Conservation (phyloP, 768 basidiomycete species). For the Psilocybe azurescens region DNA sequence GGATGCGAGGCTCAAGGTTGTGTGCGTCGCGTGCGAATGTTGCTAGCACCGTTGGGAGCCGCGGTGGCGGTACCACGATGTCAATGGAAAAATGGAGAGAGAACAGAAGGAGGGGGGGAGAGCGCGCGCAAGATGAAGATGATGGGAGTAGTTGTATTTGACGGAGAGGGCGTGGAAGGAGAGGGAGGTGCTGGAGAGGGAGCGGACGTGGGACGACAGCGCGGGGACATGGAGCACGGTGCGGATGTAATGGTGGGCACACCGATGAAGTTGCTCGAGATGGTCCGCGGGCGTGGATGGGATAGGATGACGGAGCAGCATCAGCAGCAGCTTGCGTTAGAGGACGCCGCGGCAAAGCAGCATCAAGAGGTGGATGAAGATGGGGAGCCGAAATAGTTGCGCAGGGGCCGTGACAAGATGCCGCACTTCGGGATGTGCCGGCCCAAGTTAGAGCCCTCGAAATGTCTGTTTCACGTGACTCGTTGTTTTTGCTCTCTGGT, state of each 20-base stretch:
- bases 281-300: constrained; percentile 58
- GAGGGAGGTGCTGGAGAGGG: constrained; percentile 9
- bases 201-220: constrained; percentile 4
- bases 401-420: constrained; percentile 41
- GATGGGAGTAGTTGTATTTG: constrained; percentile 6
- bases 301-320: constrained; percentile 27
- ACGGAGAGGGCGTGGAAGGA: not conserved
- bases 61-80: not conserved
- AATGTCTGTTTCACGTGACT: constrained; percentile 40
- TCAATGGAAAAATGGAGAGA: constrained; percentile 51
- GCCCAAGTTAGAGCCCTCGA: constrained; percentile 59
- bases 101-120: constrained; percentile 5
- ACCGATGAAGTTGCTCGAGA: constrained; percentile 65
- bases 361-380: constrained; percentile 24
- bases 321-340: constrained; percentile 18
- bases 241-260: constrained; percentile 69
- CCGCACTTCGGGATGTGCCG: constrained; percentile 46
- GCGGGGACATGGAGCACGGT: constrained; percentile 23
- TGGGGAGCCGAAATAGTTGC: constrained; percentile 21
- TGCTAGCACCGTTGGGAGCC: not conserved
- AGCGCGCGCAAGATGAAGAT: constrained; percentile 19
- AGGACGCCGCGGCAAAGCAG: constrained; percentile 12
- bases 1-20: constrained; percentile 7
- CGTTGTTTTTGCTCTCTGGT: too few relatives aligned
- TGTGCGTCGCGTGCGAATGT: constrained; percentile 13